Base-by-base conservation (phyloP, 495 filamentous ascomycete genomes). In the Filosporella fistucella region DNA sequence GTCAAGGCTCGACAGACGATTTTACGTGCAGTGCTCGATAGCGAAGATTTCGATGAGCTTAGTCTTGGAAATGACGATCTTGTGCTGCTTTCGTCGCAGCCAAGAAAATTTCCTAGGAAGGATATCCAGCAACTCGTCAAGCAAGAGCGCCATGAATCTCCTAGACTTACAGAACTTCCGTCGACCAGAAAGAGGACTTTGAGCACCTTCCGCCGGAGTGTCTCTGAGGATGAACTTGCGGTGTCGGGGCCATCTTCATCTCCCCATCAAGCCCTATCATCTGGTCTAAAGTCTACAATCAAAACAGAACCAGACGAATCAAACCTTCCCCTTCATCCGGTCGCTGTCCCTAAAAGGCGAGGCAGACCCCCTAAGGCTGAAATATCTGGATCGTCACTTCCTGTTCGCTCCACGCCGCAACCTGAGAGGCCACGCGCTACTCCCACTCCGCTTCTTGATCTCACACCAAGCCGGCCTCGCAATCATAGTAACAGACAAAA, bases 1-100 rank as follows among this genome's bases (percentile, higher is more conserved):
- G 35, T 42, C 42, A 9, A 23, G 21, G 38, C 16, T 24, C 49
- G 28, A 28, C 47, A 38, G 42, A 17, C 38, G 18, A 39, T 29
- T 38, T n/a, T 39, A 10, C 17, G 26, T 21, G 26, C 42, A 37
- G 16, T 23, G 28, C n/a, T 39, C 21, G 14, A 44, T 30, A 11
- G 30, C 28, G 52, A 57, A 30, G 60, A 63, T 22, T 40, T 63
- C 18, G 65, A 68, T 51, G 66, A 69, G 40, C 62, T 71, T 12
- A 63, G 63, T 46, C 52, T 66, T 4, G 37, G 43, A 4, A 41
- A 48, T 0, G 42, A 55, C 12, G 50, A 55, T 36, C 58, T 64
- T 45, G 51, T 56, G 18, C 54, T 63, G 4, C 37, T 57, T 18
- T 56, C 54, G 13, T 45, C 42, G 32, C 55, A 49, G 9, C 34